A percentile compares a stretch with the other conserved stretches of the same genome.
These are phyloP conservation scores for Porphyrellus cyaneotinctus DNA, from an alignment of 768 basidiomycete species.

Conservation along the genomic window DNA sequence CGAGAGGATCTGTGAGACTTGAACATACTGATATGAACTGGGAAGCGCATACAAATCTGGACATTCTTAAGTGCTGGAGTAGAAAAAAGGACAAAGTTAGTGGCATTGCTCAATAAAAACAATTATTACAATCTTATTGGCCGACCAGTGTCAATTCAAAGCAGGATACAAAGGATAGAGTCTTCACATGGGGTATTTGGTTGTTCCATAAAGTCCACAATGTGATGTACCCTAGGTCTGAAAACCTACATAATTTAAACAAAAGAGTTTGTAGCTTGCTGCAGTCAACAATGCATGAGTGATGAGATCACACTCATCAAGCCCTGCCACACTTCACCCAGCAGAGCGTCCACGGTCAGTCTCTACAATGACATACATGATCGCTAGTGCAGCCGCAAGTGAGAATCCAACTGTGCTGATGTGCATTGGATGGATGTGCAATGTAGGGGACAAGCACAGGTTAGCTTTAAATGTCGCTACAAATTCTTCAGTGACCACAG, in stretches of 20 bases:
- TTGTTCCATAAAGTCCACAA: too few species aligned
- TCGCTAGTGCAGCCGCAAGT: slow-evolving; percentile 8
- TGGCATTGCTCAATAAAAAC: too few species aligned
- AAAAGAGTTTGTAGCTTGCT: too few species aligned
- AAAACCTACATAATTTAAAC: too few species aligned
- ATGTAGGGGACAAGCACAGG: slow-evolving; percentile 4
- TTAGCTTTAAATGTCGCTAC: slow-evolving; percentile 11
- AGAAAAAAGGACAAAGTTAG: not conserved
- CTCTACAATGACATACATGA: slow-evolving; percentile 15
- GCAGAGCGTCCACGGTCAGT: not conserved
- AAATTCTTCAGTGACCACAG: not conserved
- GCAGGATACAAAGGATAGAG: too few species aligned
- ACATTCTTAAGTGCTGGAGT: slow-evolving; percentile 45
- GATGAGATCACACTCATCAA: too few species aligned
- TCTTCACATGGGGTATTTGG: too few species aligned
- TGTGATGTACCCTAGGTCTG: too few species aligned
- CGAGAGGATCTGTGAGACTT: slow-evolving; percentile 6
- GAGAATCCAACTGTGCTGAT: slow-evolving; percentile 7
- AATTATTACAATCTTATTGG: too few species aligned
- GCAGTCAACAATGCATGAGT: too few species aligned
- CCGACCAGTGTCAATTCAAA: too few species aligned
- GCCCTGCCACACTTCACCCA: too few species aligned
- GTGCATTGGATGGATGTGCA: slow-evolving; percentile 7
- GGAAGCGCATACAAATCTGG: slow-evolving; percentile 79
- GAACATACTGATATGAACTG: slow-evolving; percentile 78